phyloP scores from a whole-genome alignment of 1,139 yeast species.

The Protomyces lactucae-debilis region DNA sequence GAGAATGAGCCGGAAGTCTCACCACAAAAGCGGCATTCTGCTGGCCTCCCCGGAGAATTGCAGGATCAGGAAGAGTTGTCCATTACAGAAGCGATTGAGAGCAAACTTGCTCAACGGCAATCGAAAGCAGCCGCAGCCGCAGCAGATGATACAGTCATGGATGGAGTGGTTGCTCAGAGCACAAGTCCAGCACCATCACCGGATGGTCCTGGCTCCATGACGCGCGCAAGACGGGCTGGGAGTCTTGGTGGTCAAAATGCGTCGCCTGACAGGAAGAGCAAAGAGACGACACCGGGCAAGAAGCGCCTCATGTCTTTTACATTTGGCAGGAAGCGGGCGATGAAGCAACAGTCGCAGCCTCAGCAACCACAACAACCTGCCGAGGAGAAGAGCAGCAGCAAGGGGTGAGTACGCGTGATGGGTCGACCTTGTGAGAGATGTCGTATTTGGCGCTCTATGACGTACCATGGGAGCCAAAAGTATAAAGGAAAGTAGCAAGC shows the following conservation, averaged over 20 bases:
- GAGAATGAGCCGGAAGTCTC: neutral
- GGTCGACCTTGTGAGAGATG: neutral
- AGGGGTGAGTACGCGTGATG: neutral
- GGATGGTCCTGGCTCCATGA: neutral
- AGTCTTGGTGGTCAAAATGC: neutral
- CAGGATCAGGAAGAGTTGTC: neutral
- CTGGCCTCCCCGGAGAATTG: neutral
- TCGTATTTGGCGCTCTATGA: neutral
- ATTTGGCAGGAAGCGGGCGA: neutral
- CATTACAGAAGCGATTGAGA: neutral
- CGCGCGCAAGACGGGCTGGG: neutral
- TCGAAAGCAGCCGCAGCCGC: neutral
- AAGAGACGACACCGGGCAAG: neutral
- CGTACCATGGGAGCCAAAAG: neutral
- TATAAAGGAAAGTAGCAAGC: neutral
- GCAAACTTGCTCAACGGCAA: neutral
- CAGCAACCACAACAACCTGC: neutral
- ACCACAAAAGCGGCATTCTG: neutral
- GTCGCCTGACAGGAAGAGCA: neutral
- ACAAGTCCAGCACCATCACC: neutral
- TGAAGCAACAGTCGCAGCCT: neutral
- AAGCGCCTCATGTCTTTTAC: neutral
- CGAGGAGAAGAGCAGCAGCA: neutral
- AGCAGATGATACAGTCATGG: neutral
- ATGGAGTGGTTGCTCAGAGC: neutral